phyloP scores from a whole-genome alignment of 495 filamentous ascomycete species.

The Astrothelium macrocarpum region DNA sequence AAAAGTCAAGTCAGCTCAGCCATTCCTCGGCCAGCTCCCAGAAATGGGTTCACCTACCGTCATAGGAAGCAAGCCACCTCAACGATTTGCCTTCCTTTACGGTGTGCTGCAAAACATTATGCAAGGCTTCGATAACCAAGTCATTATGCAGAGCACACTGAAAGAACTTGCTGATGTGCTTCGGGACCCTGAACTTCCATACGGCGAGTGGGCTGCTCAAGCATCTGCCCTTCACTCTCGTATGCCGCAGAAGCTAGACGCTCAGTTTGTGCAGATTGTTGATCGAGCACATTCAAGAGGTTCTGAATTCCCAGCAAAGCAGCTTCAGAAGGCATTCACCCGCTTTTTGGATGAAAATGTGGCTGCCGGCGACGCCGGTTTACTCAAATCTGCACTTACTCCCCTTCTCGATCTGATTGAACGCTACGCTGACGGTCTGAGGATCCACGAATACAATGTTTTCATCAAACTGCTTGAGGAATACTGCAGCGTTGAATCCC shows the following conservation, averaged over 20 bases:
- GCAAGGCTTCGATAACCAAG: conserved; percentile 90
- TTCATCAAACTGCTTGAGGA: conserved; percentile 67
- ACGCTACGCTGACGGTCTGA: conserved; percentile 77
- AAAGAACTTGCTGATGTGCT: conserved; percentile 87
- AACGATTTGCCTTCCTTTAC: conserved; percentile 68
- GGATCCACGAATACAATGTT: conserved; percentile 77
- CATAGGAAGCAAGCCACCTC: conserved; percentile 83
- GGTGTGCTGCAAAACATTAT: conserved; percentile 82
- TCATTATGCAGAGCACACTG: conserved; percentile 82
- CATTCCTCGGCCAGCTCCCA: conserved; percentile 89
- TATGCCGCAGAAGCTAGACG: conserved; percentile 89
- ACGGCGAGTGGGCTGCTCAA: conserved; percentile 92
- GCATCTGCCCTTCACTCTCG: conserved; percentile 89
- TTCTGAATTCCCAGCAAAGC: conserved; percentile 86
- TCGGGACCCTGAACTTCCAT: conserved; percentile 80
- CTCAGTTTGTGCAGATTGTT: conserved; percentile 68
- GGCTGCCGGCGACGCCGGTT: conserved; percentile 52
- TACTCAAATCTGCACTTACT: conserved; percentile 63
- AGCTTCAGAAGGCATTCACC: conserved; percentile 67
- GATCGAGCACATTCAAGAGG: conserved; percentile 68
- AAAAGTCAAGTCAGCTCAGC: conserved; percentile 91
- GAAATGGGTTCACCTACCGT: conserved; percentile 77
- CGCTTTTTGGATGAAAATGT: conserved; percentile 89
- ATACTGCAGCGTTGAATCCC: conserved; percentile 72
- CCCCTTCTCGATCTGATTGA: conserved; percentile 75